Evolutionary conservation across 163 green algal genomes (phyloP).

Genomic region (Volvox carteri): DNA sequence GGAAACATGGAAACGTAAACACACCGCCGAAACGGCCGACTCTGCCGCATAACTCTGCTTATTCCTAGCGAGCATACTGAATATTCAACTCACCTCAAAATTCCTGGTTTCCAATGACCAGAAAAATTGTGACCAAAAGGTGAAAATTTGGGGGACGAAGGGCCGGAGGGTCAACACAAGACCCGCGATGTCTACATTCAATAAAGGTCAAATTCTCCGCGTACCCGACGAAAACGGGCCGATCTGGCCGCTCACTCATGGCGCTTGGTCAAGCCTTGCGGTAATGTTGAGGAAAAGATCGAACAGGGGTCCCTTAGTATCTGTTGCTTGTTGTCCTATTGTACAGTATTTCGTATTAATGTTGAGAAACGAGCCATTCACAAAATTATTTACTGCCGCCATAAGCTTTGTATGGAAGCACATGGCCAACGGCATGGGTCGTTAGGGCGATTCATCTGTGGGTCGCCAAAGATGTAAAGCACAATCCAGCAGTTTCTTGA

Average conservation of each 20-base stretch:
- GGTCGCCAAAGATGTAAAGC: too few species aligned
- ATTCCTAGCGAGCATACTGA: too few species aligned
- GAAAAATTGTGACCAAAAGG: neutral
- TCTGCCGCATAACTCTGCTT: neutral
- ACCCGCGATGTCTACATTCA: too few species aligned
- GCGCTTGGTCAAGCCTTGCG: neutral
- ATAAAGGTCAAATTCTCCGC: too few species aligned
- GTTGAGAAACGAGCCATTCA: too few species aligned
- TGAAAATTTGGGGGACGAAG: neutral
- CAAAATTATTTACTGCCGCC: too few species aligned
- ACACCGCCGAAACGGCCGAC: neutral
- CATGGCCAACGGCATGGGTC: too few species aligned
- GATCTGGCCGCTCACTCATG: constrained; percentile 43
- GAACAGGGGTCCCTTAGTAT: neutral
- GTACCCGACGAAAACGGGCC: constrained; percentile 38
- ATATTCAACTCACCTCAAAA: constrained; percentile 35
- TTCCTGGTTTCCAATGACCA: constrained; percentile 4
- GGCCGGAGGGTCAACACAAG: neutral
- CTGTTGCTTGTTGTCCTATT: too few species aligned
- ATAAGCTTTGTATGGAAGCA: too few species aligned
- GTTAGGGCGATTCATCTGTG: too few species aligned
- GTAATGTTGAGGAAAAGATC: neutral
- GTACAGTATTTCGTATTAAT: too few species aligned
- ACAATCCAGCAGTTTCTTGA: too few species aligned
- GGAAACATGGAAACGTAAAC: neutral